Evolutionary conservation across 2,329 filamentous ascomycete species (phyloP).

Genomic region (Immersiporthe knoxdaviesiana): DNA sequence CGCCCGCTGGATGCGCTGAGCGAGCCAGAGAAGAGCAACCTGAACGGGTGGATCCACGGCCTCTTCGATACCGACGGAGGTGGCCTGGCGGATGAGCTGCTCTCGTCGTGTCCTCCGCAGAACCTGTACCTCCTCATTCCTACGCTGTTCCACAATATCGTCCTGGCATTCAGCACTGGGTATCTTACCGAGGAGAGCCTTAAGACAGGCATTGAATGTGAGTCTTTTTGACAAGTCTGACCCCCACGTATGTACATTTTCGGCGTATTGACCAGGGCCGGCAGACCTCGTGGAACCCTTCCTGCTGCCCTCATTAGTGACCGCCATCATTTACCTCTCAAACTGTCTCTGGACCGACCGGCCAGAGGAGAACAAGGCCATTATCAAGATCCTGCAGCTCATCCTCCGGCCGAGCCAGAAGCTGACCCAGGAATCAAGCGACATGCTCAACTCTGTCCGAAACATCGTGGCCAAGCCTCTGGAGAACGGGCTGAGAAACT

Average conservation of each 20-base stretch:
- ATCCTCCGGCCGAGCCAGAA: constrained; percentile 68
- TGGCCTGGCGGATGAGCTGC: constrained; percentile 77
- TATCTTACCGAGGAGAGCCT: constrained; percentile 70
- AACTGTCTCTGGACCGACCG: constrained; percentile 71
- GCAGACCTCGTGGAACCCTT: constrained; percentile 78
- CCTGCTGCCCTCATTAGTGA: constrained; percentile 75
- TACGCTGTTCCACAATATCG: constrained; percentile 75
- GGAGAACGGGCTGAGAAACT: constrained; percentile 66
- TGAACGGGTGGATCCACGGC: constrained; percentile 76
- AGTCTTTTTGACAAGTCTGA: constrained; percentile 38
- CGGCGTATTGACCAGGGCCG: constrained; percentile 33
- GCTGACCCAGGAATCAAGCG: constrained; percentile 70
- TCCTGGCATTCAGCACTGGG: constrained; percentile 69
- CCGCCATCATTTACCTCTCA: constrained; percentile 72
- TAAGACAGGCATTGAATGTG: constrained; percentile 76
- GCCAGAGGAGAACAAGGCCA: constrained; percentile 64
- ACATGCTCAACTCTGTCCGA: constrained; percentile 72
- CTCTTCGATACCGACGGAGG: constrained; percentile 75
- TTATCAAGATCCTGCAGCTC: constrained; percentile 73
- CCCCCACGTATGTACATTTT: no score
- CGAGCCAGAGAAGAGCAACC: constrained; percentile 65
- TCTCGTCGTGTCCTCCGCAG: constrained; percentile 80
- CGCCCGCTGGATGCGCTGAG: constrained; percentile 63
- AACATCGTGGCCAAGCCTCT: constrained; percentile 72
- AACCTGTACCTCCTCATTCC: constrained; percentile 81